Base-by-base conservation (phyloP, 2,329 filamentous ascomycete species). In the Acephala macrosclerotiorum region DNA sequence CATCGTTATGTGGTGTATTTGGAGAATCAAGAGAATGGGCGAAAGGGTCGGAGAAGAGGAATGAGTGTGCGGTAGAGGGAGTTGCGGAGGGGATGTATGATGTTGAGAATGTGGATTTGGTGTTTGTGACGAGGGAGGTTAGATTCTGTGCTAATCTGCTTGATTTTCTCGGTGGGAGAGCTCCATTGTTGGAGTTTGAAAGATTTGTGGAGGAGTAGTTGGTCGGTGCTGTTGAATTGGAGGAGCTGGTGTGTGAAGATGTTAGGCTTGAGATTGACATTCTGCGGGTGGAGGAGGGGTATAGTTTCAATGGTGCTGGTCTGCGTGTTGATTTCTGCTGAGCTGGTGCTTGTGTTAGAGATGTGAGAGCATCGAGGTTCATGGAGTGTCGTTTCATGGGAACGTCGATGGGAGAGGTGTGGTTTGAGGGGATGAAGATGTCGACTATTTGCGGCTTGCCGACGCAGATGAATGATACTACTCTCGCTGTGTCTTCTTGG, bases 391-490 rank as follows among this genome's bases (percentile, higher is more conserved):
- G 64, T 22, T 58, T 63, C 40, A 57, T 45, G n/a, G 42, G 20
- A 11, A 40, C 22, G 5, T 53, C 66, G 40, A 56, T 58, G 16
- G 63, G 59, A 18, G 62, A 67, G 25, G 42, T 61, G 25, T 68
- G 58, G 22, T 40, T 60, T 3, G 49, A 60, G 51, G 66, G 58
- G 29, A 69, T 63, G 58, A 60, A 26, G 62, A 74, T 69, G 36
- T 71, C 65, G 67, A 75, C 53, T 47, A 67, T 67, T 49, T 81
- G 84, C 4, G 87, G 87, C 77, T 87, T 88, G 65, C 86, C 87
- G 2, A 84, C 80, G 66, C 84, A 87, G 63, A 88, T 79, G 45
- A 90, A 85, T 0, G 86, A 87, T 14, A 90, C 85, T 1, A 84
- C 80, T 60, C 85, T 81, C 8, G 87, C 87, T 5, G 83, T 88